phyloP scores from a whole-genome alignment of 2,329 filamentous ascomycete species.

The Cytospora paraplurivora region DNA sequence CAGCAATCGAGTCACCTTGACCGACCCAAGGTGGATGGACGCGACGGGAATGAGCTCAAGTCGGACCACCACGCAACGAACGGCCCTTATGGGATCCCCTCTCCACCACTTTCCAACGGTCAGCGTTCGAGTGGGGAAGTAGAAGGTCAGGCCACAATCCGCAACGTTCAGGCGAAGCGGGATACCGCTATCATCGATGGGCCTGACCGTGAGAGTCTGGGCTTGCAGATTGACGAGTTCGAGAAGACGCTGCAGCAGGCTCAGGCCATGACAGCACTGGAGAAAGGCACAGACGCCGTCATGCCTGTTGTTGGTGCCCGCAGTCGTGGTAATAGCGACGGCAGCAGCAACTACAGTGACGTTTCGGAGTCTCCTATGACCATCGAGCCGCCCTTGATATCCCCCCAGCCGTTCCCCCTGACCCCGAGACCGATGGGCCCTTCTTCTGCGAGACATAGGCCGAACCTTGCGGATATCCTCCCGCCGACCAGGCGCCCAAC shows the following conservation, averaged over 20 bases:
- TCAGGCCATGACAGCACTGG: slow-evolving; percentile 32
- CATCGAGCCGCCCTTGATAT: slow-evolving; percentile 25
- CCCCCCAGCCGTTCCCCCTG: slow-evolving; percentile 27
- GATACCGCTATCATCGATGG: slow-evolving; percentile 52
- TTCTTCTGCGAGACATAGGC: not conserved
- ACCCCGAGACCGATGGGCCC: slow-evolving; percentile 20
- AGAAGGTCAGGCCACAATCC: slow-evolving; percentile 47
- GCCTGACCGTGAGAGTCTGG: slow-evolving; percentile 50
- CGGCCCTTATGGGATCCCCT: slow-evolving; percentile 33
- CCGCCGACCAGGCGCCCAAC: slow-evolving; percentile 2
- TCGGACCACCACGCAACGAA: slow-evolving; percentile 13
- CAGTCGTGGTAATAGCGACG: slow-evolving; percentile 26
- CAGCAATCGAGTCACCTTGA: slow-evolving; percentile 23
- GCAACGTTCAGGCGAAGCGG: slow-evolving; percentile 51
- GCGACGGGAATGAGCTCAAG: not conserved
- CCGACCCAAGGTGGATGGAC: slow-evolving; percentile 1
- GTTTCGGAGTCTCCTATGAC: slow-evolving; percentile 24
- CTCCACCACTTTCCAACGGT: slow-evolving; percentile 42
- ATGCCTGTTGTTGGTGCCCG: slow-evolving; percentile 5
- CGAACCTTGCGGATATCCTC: slow-evolving; percentile 3
- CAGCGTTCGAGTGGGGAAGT: slow-evolving; percentile 36
- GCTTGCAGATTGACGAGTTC: slow-evolving; percentile 49
- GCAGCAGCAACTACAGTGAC: slow-evolving; percentile 29
- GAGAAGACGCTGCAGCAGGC: slow-evolving; percentile 39
- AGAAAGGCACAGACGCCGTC: slow-evolving; percentile 4